Percentiles rank a stretch among this genome's conserved stretches.
These are phyloP conservation scores for Citrus glauca DNA, from an alignment of 345 rosid species.

Conservation along the genomic window DNA sequence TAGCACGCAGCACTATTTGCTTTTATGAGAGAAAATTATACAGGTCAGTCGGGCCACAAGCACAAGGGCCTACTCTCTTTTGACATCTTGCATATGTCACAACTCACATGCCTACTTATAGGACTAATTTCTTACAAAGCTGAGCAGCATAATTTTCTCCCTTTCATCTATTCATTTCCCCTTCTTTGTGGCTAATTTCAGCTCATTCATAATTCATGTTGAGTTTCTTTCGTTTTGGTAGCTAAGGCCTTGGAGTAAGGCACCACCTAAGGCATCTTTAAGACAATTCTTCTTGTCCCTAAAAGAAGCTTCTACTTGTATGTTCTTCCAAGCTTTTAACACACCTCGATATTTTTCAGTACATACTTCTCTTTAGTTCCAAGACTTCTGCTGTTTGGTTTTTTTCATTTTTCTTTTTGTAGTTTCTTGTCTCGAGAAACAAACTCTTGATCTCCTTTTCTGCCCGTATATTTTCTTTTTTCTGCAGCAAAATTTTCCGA, in stretches of 20 bases:
- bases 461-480: not conserved
- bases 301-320: not conserved
- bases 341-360: not conserved
- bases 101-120: conserved; percentile 22
- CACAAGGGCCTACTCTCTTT: conserved; percentile 22
- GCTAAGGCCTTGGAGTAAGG: not conserved
- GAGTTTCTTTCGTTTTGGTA: conserved; percentile 13
- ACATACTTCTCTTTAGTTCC: not conserved
- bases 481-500: not conserved
- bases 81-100: conserved; percentile 7
- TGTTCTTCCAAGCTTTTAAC: not conserved
- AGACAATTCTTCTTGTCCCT: conserved; percentile 10
- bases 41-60: conserved; percentile 13
- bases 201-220: not conserved
- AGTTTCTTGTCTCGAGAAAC: not conserved
- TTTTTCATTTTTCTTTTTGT: conserved; percentile 21
- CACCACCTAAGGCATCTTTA: not conserved
- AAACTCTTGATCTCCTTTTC: conserved; percentile 13
- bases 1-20: not conserved
- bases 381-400: conserved; percentile 14
- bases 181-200: not conserved
- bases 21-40: not conserved
- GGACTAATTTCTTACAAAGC: conserved; percentile 1
- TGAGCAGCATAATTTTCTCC: not conserved
- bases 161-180: conserved; percentile 1